Evolutionary conservation across 2,329 filamentous ascomycete species (phyloP).

Genomic region (Colletotrichum musae): DNA sequence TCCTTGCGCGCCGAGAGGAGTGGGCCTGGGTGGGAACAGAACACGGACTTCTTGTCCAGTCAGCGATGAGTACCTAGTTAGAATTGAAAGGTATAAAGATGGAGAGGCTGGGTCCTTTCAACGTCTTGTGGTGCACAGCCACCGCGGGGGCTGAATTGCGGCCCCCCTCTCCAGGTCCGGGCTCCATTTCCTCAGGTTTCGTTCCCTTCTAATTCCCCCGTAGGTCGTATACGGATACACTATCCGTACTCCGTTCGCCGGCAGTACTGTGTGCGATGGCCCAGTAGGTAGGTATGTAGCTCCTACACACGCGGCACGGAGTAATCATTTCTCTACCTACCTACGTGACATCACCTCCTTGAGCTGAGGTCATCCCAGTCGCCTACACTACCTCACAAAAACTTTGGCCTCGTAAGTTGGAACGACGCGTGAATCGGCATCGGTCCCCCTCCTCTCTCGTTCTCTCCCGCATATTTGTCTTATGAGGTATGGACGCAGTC

Average conservation of each 20-base stretch:
- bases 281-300: too few relatives aligned
- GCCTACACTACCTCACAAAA: neutral
- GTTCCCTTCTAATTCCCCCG: slow-evolving; percentile 34
- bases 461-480: too few relatives aligned
- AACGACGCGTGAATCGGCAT: slow-evolving; percentile 1
- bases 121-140: slow-evolving; percentile 33
- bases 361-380: too few relatives aligned
- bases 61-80: too few relatives aligned
- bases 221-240: neutral
- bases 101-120: slow-evolving; percentile 23
- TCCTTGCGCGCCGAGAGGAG: neutral
- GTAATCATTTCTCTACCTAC: neutral
- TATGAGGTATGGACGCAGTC: too few relatives aligned
- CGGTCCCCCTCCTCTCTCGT: neutral
- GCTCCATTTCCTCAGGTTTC: slow-evolving; percentile 35
- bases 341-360: slow-evolving; percentile 1
- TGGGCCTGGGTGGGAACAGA: slow-evolving; percentile 10
- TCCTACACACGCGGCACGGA: neutral
- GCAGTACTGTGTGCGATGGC: neutral
- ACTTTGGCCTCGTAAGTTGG: neutral
- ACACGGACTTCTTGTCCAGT: neutral
- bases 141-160: slow-evolving; percentile 36
- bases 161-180: slow-evolving; percentile 20
- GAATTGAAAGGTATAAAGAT: too few relatives aligned
- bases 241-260: neutral